A percentile compares a stretch with the other conserved stretches of the same genome.
Evolutionary conservation across 2,329 filamentous ascomycete species (phyloP).

Genomic region (Colletotrichum sp.): DNA sequence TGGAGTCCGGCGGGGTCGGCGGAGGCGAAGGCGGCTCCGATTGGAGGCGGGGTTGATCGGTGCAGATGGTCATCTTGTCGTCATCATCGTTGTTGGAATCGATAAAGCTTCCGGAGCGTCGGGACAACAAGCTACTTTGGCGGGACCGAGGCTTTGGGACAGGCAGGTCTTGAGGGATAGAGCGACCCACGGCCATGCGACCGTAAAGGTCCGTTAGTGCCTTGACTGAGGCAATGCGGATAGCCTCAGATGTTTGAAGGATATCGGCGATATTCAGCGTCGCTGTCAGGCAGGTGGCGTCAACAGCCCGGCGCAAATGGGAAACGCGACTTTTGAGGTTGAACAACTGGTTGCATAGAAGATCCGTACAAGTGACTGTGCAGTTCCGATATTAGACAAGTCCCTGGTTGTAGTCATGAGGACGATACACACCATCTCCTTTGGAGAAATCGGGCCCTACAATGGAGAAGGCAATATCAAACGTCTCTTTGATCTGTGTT

Average conservation of each 20-base stretch:
- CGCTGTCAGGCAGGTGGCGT: constrained; percentile 4
- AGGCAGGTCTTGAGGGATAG: constrained; percentile 31
- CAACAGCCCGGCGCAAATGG: constrained; percentile 27
- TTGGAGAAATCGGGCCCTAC: constrained; percentile 37
- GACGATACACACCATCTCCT: constrained; percentile 36
- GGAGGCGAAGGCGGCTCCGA: constrained; percentile 37
- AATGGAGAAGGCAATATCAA: constrained; percentile 34
- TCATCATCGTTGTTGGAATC: neutral
- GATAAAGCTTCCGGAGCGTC: neutral
- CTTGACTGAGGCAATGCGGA: constrained; percentile 32
- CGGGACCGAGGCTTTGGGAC: constrained; percentile 25
- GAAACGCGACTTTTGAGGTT: constrained; percentile 28
- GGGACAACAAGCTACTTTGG: constrained; percentile 2
- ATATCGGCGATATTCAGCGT: constrained; percentile 37
- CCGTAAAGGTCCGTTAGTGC: constrained; percentile 41
- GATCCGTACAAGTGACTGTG: constrained; percentile 27
- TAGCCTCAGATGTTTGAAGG: constrained; percentile 37
- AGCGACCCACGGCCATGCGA: constrained; percentile 34
- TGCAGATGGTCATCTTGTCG: constrained; percentile 29
- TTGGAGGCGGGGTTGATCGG: constrained; percentile 27
- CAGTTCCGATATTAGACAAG: neutral
- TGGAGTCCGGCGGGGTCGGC: constrained; percentile 26
- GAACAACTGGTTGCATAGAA: constrained; percentile 33
- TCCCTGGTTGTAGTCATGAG: constrained; percentile 17
- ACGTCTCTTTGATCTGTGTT: constrained; percentile 34